Base-by-base conservation (phyloP, 2,329 filamentous ascomycete species). In the Talaromyces sp. region DNA sequence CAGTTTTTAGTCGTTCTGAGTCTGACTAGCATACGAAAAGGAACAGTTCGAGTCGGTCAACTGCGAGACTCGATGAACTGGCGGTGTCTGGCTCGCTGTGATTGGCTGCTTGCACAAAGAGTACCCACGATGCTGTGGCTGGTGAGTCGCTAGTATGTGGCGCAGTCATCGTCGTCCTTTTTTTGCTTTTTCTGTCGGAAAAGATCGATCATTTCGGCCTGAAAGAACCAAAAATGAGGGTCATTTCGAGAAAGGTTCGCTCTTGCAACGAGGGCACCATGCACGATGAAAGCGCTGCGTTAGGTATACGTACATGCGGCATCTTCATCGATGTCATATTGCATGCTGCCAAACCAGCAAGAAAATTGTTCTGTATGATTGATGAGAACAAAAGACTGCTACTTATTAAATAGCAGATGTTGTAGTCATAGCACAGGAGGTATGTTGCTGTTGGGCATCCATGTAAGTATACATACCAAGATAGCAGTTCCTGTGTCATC, bases 251-350 rank as follows among this genome's bases (percentile, higher is more conserved):
- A 28, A 25, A 13, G 6, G 28, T 15, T 7, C 8, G 19, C 19
- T 22, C 25, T 31, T 37, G 11, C 6, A 10, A 50, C 35, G 28
- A n/a, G 28, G 35, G 5, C 45, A 33, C 28, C 17, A 19, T 56
- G 37, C 39, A 43, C 28, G 15, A 37, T 53, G 39, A 57, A 19
- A 41, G 19, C 37, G 28, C 48, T 33, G 28, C 33, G 37, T 60
- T 50, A 60, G 59, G 59, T 60, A 60, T 33, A 36, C 56, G 46
- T 60, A 60, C 57, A 55, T 57, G 21, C 21, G 7, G 19, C 22
- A 8, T 9, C 21, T 19, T n/a, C 31, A n/a, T 11, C 57, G 40
- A 51, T 55, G 52, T 51, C 57, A 59, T 35, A 17, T 7, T 45
- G 57, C 57, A 51, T 19, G n/a, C n/a, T n/a, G n/a, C n/a, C n/a